Base-by-base conservation (phyloP, 306 rosid species). In the Quercus dentata region DNA sequence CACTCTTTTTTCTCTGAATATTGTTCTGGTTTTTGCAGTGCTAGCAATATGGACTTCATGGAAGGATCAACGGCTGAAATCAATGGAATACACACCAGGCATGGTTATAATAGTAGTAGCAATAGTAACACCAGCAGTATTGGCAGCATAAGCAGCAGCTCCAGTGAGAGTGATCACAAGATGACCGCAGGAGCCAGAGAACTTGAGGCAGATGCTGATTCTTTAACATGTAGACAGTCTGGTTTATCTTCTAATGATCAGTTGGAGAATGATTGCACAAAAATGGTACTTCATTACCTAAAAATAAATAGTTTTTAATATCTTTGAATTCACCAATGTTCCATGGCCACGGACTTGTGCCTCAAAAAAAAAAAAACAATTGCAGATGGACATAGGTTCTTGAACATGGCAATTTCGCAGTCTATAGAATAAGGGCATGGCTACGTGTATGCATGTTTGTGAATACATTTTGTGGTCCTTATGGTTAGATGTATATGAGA, bases 161-260 rank as follows among this genome's bases (percentile, higher is more conserved):
- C 95, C 65, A 93, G 92, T 76, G 98, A 93, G 70, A 95, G 96
- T 79, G 99, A 91, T 84, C 78, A 87, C 89, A 93, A 83, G 87
- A 84, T 85, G 85, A 81, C 82, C 20, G 76, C 87, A n/a, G 99
- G 94, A 81, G 88, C 85, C 79, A 89, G 85, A 64, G 99, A 95
- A 74, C 92, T 93, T 27, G 99, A 95, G 90, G 98, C 97, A 13
- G 99, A 95, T 84, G 99, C 99, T 71, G 99, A 95, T 90, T 95
- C 99, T 79, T 84, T 95, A 84, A 87, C 90, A 1, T 91, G 98
- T 68, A 82, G 97, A 90, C 94, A 89, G 85, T 90, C 98, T 78
- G 90, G 88, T 86, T 84, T 92, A 79, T 85, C 97, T 72, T 87
- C 89, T 35, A 89, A 84, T 59, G 92, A 86, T 86, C 96, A 82